Conservation (phyloP, 176 grass and related monocot genomes). For the Paspalum vaginatum region DNA sequence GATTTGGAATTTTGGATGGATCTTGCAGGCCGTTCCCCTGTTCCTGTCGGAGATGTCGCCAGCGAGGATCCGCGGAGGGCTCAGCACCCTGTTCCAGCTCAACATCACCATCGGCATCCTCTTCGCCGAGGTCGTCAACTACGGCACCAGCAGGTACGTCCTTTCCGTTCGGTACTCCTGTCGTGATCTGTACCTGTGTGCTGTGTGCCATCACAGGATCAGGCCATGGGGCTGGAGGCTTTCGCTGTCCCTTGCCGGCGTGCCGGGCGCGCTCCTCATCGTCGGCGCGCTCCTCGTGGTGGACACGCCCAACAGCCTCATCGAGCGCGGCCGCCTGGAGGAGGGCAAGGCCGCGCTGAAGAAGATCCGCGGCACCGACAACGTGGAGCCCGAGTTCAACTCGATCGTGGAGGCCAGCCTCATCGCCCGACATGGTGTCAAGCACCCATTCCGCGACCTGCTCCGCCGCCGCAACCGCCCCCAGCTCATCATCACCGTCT, state of each 20-base stretch:
- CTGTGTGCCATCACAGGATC: background rate
- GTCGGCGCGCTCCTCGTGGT: background rate
- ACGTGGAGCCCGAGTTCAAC: conserved; percentile 1
- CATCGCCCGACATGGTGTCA: background rate
- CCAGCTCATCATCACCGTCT: background rate
- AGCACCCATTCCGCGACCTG: background rate
- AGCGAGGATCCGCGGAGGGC: conserved; percentile 70
- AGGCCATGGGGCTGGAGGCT: conserved; percentile 10
- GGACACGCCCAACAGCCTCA: conserved; percentile 5
- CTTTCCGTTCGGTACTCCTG: too few species aligned
- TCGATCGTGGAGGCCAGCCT: background rate
- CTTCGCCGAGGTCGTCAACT: conserved; percentile 36
- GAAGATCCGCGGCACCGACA: background rate
- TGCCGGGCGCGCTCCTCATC: background rate
- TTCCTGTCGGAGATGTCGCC: conserved; percentile 87
- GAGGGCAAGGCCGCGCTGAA: background rate
- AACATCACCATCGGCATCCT: conserved; percentile 49
- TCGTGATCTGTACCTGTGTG: too few species aligned
- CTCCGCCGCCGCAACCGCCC: background rate
- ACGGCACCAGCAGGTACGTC: conserved; percentile 45
- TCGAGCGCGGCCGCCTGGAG: background rate
- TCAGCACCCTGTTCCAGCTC: conserved; percentile 95
- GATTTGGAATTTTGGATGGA: too few species aligned
- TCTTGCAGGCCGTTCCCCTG: conserved; percentile 71
- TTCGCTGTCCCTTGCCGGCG: background rate